Percentiles rank a stretch among this genome's conserved stretches.
phyloP scores from a whole-genome alignment of 148 eudicot genomes.

The Chenopodium album region DNA sequence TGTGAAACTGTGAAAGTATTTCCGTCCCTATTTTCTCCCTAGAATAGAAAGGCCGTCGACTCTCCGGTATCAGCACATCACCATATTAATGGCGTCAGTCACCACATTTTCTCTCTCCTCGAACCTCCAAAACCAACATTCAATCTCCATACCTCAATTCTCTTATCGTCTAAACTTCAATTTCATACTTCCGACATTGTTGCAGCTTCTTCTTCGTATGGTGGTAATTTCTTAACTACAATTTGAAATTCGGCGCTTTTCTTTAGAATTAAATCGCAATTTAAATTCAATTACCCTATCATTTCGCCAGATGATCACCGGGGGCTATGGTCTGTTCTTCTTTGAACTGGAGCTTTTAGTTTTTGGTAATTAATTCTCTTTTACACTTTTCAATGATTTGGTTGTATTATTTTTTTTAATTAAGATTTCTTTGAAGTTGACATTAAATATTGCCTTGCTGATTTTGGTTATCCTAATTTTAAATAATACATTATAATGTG shows the following conservation, averaged over 20 bases:
- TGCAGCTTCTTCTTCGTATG: neutral
- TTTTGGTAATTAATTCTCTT: slow-evolving; percentile 45
- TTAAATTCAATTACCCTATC: slow-evolving; percentile 38
- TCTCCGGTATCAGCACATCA: neutral
- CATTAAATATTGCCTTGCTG: too few relatives aligned
- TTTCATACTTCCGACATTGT: neutral
- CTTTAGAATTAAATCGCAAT: slow-evolving; percentile 34
- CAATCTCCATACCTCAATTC: slow-evolving; percentile 1
- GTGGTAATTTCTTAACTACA: slow-evolving; percentile 8
- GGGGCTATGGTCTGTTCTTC: slow-evolving; percentile 83
- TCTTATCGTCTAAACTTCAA: neutral
- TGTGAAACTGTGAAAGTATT: too few relatives aligned
- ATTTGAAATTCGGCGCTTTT: slow-evolving; percentile 12
- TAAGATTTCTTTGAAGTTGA: too few relatives aligned
- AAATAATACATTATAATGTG: too few relatives aligned
- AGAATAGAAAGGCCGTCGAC: too few relatives aligned
- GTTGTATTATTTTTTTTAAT: too few relatives aligned
- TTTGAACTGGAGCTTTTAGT: slow-evolving; percentile 72
- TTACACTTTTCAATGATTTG: too few relatives aligned
- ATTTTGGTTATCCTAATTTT: too few relatives aligned
- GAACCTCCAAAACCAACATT: neutral
- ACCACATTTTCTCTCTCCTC: slow-evolving; percentile 19
- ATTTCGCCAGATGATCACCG: slow-evolving; percentile 72
- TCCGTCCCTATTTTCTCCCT: too few relatives aligned
- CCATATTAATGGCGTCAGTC: slow-evolving; percentile 26